Evolutionary conservation across 2,329 filamentous ascomycete species (phyloP), one percentile per base, ranked within the genome.

Genomic region (Elsinoe necatrix): DNA sequence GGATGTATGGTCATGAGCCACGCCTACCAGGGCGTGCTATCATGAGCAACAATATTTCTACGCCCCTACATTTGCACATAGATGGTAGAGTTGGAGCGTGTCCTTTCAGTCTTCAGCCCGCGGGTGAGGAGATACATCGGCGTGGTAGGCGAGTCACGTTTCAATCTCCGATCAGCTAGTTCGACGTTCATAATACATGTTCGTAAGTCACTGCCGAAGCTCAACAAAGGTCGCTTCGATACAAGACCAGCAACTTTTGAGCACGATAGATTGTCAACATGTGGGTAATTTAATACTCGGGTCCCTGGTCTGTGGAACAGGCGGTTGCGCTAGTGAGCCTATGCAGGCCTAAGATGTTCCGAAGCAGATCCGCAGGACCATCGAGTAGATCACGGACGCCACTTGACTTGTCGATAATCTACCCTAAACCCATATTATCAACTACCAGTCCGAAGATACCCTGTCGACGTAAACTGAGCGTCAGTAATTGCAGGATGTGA

Each of bases 1-100:
- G 68, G 82, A 85, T 69, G 82, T 85, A 7, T 85, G 82, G 82
- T 84, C 81, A 69, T 85, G 57, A 59, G 45, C 55, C 21, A 31
- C 16, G 31, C 27, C 27, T 29, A 29, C 27, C 27, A 29, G 9
- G 27, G 27, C 27, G 27, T 9, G 9, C 27, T 29, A 4, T 29
- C 9, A 29, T 84, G 59, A 61, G 45, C 55, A 35, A 31, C 25
- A 31, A 39, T 20, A 29, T 39, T 25, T 14, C 34, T 23, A 35
- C n/a, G 18, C 14, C 16, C 18, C 9, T 11, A 37, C 3, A 37
- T 12, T 12, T 25, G 48, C 48, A 52, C 31, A 52, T 52, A 52
- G 31, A 52, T n/a, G 20, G 48, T 50, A 50, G 45, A 50, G 12
- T 18, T 31, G 41, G 41, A 23, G 12, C 20, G 41, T 18, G 45